phyloP scores from a whole-genome alignment of 352 stramenopile genomes.

The Pythium myriotylum region DNA sequence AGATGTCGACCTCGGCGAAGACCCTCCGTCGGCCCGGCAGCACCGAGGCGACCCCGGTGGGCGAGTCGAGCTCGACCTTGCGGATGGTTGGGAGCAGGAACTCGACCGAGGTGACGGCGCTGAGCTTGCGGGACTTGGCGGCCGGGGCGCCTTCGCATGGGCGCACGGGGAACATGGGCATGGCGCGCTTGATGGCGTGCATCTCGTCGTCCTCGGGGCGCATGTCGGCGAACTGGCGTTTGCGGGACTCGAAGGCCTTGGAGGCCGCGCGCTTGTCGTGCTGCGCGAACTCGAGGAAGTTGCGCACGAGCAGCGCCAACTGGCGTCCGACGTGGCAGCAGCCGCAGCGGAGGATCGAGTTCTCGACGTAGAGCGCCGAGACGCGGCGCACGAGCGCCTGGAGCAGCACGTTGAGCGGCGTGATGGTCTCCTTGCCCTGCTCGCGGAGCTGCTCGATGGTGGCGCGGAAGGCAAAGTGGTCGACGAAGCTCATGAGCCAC shows the following conservation, averaged over 20 bases:
- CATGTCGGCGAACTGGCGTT: slow-evolving; percentile 63
- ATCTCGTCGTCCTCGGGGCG: slow-evolving; percentile 39
- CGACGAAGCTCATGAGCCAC: slow-evolving; percentile 76
- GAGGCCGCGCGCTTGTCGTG: slow-evolving; percentile 14
- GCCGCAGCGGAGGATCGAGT: slow-evolving; percentile 51
- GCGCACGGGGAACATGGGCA: slow-evolving; percentile 31
- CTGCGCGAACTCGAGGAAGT: slow-evolving; percentile 62
- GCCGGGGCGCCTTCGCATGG: slow-evolving; percentile 2
- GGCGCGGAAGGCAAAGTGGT: slow-evolving; percentile 73
- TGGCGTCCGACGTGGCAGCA: slow-evolving; percentile 54
- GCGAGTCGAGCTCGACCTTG: slow-evolving; percentile 38
- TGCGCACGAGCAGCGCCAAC: slow-evolving; percentile 60
- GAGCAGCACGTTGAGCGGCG: slow-evolving; percentile 72
- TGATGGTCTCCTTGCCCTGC: slow-evolving; percentile 75
- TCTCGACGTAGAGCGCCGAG: slow-evolving; percentile 59
- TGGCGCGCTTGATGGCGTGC: slow-evolving; percentile 16
- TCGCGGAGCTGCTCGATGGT: slow-evolving; percentile 57
- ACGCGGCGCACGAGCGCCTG: slow-evolving; percentile 70
- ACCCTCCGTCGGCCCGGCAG: slow-evolving; percentile 61
- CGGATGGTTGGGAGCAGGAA: slow-evolving; percentile 27
- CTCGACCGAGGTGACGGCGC: slow-evolving; percentile 38
- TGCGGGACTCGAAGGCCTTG: slow-evolving; percentile 31
- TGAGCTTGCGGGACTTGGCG: slow-evolving; percentile 66
- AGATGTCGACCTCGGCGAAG: slow-evolving; percentile 80
- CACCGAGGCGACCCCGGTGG: slow-evolving; percentile 29